Evolutionary conservation across 768 basidiomycete genomes (phyloP).

Genomic region (Russula olivacea): DNA sequence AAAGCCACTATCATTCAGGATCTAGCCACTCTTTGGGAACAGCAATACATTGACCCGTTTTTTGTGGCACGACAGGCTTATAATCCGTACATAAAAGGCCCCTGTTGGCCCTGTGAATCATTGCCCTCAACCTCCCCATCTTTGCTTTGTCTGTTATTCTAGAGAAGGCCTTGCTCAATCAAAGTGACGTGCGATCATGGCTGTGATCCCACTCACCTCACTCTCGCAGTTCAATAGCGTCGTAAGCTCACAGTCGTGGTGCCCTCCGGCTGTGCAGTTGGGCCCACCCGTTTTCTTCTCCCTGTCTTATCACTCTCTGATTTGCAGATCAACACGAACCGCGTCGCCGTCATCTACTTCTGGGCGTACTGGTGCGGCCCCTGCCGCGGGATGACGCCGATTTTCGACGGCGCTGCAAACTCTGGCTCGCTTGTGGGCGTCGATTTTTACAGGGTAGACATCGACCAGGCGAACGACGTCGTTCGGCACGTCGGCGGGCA

Average conservation of each 20-base stretch:
- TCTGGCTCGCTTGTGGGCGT: constrained; percentile 14
- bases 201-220: constrained; percentile 13
- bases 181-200: constrained; percentile 6
- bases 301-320: neutral
- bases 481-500: constrained; percentile 13
- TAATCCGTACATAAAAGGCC: constrained; percentile 5
- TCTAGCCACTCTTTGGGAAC: constrained; percentile 4
- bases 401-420: constrained; percentile 17
- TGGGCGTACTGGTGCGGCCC: constrained; percentile 23
- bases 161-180: neutral
- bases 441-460: constrained; percentile 22
- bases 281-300: neutral
- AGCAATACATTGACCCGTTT: neutral
- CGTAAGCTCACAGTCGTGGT: constrained; percentile 1
- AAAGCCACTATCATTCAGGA: neutral
- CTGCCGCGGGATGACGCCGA: constrained; percentile 18
- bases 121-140: neutral
- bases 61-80: neutral
- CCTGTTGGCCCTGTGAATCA: neutral
- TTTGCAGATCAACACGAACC: constrained; percentile 4
- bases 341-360: constrained; percentile 16
- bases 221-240: constrained; percentile 15
- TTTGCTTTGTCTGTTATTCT: too few species aligned
- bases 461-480: constrained; percentile 15
- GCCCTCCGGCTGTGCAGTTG: neutral